A percentile compares a stretch with the other conserved stretches of the same genome.
Conservation (phyloP, 78 protist species). For the Speleostelium caveatum region DNA sequence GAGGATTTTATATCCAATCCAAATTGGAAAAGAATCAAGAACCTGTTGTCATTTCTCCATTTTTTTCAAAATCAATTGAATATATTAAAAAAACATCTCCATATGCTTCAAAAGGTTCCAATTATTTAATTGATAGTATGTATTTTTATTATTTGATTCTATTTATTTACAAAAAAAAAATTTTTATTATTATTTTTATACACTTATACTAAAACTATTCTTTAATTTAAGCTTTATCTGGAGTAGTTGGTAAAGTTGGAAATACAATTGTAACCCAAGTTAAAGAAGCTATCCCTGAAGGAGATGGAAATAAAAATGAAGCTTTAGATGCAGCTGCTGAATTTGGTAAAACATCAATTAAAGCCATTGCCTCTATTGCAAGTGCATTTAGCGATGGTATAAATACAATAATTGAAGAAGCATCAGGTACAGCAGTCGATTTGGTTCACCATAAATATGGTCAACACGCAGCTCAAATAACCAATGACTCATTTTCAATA, state of each 20-base stretch:
- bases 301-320: not conserved
- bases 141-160: too few species aligned
- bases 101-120: slow-evolving; percentile 2
- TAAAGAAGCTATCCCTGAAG: not conserved
- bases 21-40: slow-evolving; percentile 12
- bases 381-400: slow-evolving; percentile 41
- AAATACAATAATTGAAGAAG: slow-evolving; percentile 11
- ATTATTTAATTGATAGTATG: slow-evolving; percentile 9
- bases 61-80: not conserved
- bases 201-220: too few species aligned
- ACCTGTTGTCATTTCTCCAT: slow-evolving; percentile 24
- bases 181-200: too few species aligned
- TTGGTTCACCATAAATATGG: slow-evolving; percentile 39
- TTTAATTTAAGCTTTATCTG: too few species aligned
- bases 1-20: slow-evolving; percentile 21
- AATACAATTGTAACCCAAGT: not conserved
- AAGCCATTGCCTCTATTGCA: slow-evolving; percentile 28
- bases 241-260: slow-evolving; percentile 20
- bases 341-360: slow-evolving; percentile 46
- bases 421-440: slow-evolving; percentile 33
- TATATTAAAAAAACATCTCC: slow-evolving; percentile 15
- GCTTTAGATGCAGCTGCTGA: slow-evolving; percentile 29
- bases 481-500: slow-evolving; percentile 5
- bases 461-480: slow-evolving; percentile 30
- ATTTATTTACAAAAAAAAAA: too few species aligned